Evolutionary conservation across 768 basidiomycete species (phyloP), one percentile per base, ranked within the genome.

Genomic region (Stropharia rugosoannulata): DNA sequence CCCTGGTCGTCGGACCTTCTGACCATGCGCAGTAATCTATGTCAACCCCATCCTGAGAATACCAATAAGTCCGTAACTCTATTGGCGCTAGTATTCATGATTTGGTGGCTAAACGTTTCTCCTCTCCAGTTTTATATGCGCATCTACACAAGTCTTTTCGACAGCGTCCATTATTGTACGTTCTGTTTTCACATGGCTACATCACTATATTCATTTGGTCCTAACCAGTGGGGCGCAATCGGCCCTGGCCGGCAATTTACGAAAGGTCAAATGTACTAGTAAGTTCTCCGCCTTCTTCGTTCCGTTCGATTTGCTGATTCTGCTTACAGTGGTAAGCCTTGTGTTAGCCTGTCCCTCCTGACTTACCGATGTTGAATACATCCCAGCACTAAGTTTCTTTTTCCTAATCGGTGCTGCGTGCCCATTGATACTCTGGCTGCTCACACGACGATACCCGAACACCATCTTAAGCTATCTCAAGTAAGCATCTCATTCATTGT

Each of bases 351-450:
- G 16, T n/a, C 9, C 25, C 36, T 40, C 19, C 13, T 13, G 29
- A 42, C 16, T 47, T 46, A 27, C 16, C 11, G 37, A 46, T 19
- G 37, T 47, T 10, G 56, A 51, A 32, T 36, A 44, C 36, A 3
- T 37, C 35, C 44, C 47, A 81, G 85, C 78, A 4, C 70, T 92
- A 18, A 66, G 81, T 15, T 84, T 83, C 56, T 91, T 90, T 72
- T 93, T 93, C 75, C 70, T 89, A 48, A 74, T 87, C 41, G 91
- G 92, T 27, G 83, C 87, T 7, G 61, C 83, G 12, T 80, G 83
- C 32, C 90, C 90, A 0, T 63, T 89, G 44, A 64, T 84, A 38
- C 76, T 82, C 15, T 91, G 83, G 81, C 53, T 86, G 13, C 61
- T 89, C 55, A 80, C 83, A 57, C 83, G 79, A 64, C 74, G 71